Evolutionary conservation across 169 alveolate species (phyloP).

Genomic region (Amoebophrya sp.): DNA sequence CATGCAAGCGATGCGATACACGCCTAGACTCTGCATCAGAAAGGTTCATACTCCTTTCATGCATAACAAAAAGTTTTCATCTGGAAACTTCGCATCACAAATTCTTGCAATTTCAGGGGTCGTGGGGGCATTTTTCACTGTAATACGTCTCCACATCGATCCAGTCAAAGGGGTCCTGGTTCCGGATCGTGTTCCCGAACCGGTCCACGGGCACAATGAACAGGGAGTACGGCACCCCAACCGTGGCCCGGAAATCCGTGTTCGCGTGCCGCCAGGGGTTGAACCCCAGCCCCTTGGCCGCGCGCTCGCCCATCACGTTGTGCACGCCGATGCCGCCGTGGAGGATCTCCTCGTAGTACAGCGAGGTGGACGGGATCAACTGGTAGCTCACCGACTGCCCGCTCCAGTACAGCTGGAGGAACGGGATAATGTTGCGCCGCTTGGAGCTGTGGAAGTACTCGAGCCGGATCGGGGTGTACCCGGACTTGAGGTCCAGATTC

Average conservation of each 20-base stretch:
- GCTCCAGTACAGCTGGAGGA: neutral
- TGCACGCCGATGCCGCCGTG: neutral
- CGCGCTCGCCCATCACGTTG: neutral
- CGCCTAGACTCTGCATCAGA: no score
- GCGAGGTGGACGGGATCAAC: neutral
- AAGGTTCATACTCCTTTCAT: no score
- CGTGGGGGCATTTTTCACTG: no score
- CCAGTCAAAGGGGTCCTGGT: conserved; percentile 27
- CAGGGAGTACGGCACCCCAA: neutral
- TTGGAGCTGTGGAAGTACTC: conserved; percentile 2
- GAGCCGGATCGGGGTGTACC: neutral
- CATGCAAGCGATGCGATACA: no score
- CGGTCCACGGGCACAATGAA: neutral
- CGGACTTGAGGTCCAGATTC: neutral
- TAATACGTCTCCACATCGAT: neutral
- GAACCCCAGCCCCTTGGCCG: neutral
- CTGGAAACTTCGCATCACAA: no score
- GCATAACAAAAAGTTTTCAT: no score
- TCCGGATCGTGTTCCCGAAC: neutral
- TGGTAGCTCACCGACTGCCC: neutral
- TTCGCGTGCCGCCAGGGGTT: neutral
- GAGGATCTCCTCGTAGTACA: neutral
- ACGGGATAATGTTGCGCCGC: conserved; percentile 9
- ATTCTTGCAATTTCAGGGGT: no score
- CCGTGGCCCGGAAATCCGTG: neutral